Base-by-base conservation (phyloP, 768 basidiomycete species). In the Lyophyllum decastes region DNA sequence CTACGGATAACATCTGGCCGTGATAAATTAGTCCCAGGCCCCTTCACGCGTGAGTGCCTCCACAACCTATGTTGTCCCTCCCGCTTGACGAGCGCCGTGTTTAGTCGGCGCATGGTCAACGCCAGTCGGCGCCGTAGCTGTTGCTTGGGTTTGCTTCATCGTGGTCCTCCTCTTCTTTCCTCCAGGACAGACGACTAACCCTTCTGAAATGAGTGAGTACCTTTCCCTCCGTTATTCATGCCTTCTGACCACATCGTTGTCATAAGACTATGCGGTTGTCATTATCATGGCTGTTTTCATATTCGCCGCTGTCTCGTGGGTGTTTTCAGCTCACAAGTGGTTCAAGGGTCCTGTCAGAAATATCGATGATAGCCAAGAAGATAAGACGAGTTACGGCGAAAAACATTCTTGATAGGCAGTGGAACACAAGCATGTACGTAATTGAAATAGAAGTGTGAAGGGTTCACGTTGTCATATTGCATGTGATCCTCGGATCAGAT, bases 261-360 rank as follows among this genome's bases (percentile, higher is more conserved):
- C n/a, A n/a, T n/a, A n/a, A 90, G 89, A 90, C 66, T 89, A 89
- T 63, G 78, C 87, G 1, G 81, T 88, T 26, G 85, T 89, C 14
- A 82, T 89, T 54, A 80, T 89, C 65, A 76, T 79, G 74, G 74
- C 73, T 0, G 86, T 90, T 4, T 87, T 89, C 67, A 65, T 87
- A 14, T 88, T 89, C 61, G 85, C 89, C 0, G 70, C 82, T 1
- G 53, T 77, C 2, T 88, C 84, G 5, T 90, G 89, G 89, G 68
- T 85, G 6, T 30, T 85, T 4, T 88, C 87, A 21, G 89, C 89
- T 1, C 82, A 72, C 35, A 82, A 85, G 57, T 90, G 88, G 88
- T 90, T 90, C 73, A 77, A 71, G 17, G 51, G 51, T 8, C 51
- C 51, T 35, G 24, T 52, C 7, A 52, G 38, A 17, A 52, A 40